Percentiles rank a stretch among this genome's conserved stretches.
Conservation (phyloP, 148 eudicot species). For the Dysphania ambrosioides region DNA sequence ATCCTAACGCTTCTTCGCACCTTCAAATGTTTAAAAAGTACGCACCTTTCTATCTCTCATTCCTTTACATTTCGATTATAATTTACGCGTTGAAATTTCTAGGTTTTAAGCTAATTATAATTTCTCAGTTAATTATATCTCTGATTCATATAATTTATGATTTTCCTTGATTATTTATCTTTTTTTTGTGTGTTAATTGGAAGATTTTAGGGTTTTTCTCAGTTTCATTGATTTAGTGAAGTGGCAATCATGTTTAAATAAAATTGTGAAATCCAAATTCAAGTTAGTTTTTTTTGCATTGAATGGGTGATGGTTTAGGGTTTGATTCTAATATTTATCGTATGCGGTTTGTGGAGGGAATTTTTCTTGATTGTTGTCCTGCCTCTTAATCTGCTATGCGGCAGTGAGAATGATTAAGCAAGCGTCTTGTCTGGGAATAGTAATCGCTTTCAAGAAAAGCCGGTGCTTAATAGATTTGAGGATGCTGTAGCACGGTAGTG, state of each 20-base stretch:
- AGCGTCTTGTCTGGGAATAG: too few species aligned
- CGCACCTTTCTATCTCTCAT: too few species aligned
- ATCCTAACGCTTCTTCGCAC: neutral
- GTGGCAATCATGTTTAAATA: neutral
- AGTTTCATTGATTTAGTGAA: neutral
- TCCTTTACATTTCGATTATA: neutral
- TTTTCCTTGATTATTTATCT: neutral
- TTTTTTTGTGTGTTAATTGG: neutral
- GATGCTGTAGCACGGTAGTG: neutral
- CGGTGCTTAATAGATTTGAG: neutral
- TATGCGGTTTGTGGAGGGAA: neutral
- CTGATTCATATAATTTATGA: neutral
- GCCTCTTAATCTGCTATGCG: neutral
- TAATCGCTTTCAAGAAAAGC: neutral
- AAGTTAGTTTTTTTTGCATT: neutral
- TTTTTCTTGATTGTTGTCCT: too few species aligned
- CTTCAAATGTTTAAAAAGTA: conserved; percentile 26
- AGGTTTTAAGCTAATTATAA: conserved; percentile 2
- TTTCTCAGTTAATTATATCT: neutral
- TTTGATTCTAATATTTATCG: neutral
- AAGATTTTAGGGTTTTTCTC: neutral
- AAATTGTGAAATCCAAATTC: neutral
- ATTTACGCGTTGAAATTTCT: neutral
- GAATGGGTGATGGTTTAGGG: neutral
- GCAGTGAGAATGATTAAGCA: neutral